Base-by-base conservation (phyloP, 805 yeast species). In the Yamadazyma kitorensis region DNA sequence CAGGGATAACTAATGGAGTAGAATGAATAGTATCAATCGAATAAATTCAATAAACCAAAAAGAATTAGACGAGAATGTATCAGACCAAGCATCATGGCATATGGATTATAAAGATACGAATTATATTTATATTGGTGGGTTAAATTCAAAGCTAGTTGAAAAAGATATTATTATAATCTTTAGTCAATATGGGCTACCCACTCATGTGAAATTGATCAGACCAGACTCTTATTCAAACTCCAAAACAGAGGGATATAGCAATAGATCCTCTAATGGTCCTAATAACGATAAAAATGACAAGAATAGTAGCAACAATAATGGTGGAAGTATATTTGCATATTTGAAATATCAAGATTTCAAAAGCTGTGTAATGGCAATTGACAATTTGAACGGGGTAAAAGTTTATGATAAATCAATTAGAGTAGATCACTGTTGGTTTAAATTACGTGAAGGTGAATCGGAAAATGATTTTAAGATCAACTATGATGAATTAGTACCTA, bases 181-280 rank as follows among this genome's bases (percentile, higher is more conserved):
- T 54, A 83, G 95, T 2, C 97, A 91, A 51, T 91, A 75, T 56
- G 98, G 98, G 0, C 72, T 80, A 13, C 96, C 96, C 0, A 82
- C 83, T 0, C 85, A 83, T 46, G 53, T 91, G 22, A 76, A 80
- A 33, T 61, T 89, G 33, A 72, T 76, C 17, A n/a, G n/a, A n/a
- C n/a, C n/a, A n/a, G n/a, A 70, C 91, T 27, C 17, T 9, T 9
- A 13, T 38, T n/a, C n/a, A 23, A 23, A 23, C 6, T 23, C 12
- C 6, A 8, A 23, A 23, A 9, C 10, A n/a, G 12, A 7, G 26
- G 13, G 9, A 23, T n/a, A 6, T 6, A 11, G 12, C 6, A n/a
- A 11, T n/a, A n/a, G 12, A 14, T 23, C 12, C 11, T 23, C 5
- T 14, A 6, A 16, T 9, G 9, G 11, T 10, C n/a, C 13, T 16